These are phyloP conservation scores for Trichoderma sp. DNA, from an alignment of 2,329 filamentous ascomycete species.

Conservation along the genomic window DNA sequence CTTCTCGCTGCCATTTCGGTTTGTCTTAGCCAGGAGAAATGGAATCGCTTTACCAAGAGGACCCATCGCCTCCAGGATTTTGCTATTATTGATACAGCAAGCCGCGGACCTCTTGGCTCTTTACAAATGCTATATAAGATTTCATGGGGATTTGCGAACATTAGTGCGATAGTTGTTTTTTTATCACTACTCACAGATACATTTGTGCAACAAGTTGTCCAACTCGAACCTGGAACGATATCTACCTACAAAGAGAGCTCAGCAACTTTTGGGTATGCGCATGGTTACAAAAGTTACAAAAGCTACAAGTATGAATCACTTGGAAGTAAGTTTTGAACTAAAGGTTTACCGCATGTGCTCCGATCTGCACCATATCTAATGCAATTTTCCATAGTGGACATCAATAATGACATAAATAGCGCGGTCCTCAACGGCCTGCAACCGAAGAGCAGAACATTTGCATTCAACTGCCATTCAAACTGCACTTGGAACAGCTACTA, in stretches of 20 bases:
- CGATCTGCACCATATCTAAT: neutral
- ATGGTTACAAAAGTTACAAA: neutral
- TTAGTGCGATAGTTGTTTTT: neutral
- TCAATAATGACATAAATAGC: neutral
- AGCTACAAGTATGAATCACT: neutral
- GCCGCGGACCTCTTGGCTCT: neutral
- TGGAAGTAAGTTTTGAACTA: neutral
- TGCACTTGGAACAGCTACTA: neutral
- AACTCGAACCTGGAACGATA: neutral
- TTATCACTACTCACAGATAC: neutral
- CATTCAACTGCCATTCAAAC: neutral
- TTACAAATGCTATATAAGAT: neutral
- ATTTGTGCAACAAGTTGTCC: neutral
- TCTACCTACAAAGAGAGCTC: neutral
- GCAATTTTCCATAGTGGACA: neutral
- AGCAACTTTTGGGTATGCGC: neutral
- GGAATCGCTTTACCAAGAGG: neutral
- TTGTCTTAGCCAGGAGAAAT: neutral
- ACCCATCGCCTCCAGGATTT: neutral
- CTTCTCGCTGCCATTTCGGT: neutral
- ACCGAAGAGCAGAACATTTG: neutral
- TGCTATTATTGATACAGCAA: neutral
- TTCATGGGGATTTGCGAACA: neutral
- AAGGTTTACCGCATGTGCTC: neutral
- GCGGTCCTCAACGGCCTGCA: neutral